Conservation (phyloP, 306 rosid species). For the Purshia tridentata region DNA sequence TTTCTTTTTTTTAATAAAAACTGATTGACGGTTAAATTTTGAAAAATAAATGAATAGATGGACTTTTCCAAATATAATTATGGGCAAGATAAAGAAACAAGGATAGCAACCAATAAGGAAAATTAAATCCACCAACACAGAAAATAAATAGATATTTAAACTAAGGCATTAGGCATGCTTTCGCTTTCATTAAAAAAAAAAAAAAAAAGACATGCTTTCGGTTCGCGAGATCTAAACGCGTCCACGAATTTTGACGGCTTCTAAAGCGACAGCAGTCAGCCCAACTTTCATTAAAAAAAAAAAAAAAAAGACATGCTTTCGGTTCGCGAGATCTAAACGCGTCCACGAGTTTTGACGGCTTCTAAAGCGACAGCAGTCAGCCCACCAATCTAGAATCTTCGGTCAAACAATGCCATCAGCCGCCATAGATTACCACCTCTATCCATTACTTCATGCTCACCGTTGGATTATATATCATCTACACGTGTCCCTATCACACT, state of each 20-base stretch:
- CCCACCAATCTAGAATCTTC: constrained; percentile 11
- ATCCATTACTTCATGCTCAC: not conserved
- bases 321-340: not conserved
- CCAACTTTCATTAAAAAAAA: no score
- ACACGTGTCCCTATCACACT: constrained; percentile 16
- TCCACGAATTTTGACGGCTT: not conserved
- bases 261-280: constrained; percentile 2
- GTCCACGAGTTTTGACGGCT: not conserved
- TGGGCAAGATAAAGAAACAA: not conserved
- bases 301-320: not conserved
- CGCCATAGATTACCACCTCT: not conserved
- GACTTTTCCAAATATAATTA: not conserved
- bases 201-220: not conserved
- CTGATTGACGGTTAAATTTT: not conserved
- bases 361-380: not conserved
- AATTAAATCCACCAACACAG: not conserved
- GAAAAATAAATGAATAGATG: not conserved
- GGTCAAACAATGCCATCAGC: constrained; percentile 3
- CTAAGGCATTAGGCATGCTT: no score
- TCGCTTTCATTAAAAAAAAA: not conserved
- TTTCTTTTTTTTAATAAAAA: not conserved
- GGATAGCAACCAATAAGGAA: not conserved
- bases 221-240: not conserved
- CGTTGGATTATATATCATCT: not conserved
- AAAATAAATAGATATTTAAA: no score